phyloP scores from a whole-genome alignment of 257 asterid species.

The Solanum megistacrolobum region DNA sequence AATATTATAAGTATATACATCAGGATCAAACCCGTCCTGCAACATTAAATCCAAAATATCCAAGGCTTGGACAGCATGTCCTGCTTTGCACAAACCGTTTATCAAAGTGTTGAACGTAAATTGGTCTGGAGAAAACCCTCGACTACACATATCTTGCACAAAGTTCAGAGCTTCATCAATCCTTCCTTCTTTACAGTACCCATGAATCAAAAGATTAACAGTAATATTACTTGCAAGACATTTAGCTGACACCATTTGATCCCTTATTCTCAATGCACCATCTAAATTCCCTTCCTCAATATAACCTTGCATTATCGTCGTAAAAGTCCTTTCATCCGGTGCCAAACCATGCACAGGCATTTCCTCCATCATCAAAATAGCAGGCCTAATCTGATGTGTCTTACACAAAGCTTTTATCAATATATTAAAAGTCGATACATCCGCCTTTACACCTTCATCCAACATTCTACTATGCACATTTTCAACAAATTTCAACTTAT shows the following conservation, averaged over 20 bases:
- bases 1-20: constrained; percentile 58
- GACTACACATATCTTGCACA: constrained; percentile 49
- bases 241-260: constrained; percentile 59
- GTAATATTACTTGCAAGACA: constrained; percentile 56
- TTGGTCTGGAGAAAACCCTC: constrained; percentile 66
- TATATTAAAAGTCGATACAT: constrained; percentile 76
- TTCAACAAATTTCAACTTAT: constrained; percentile 67
- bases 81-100: constrained; percentile 69
- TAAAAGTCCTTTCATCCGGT: constrained; percentile 84
- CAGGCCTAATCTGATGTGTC: constrained; percentile 89
- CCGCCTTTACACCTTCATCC: constrained; percentile 38
- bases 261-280: constrained; percentile 75
- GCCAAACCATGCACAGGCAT: constrained; percentile 53
- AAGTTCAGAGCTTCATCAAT: constrained; percentile 65
- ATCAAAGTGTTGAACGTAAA: constrained; percentile 75
- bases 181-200: constrained; percentile 69
- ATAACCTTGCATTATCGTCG: constrained; percentile 85
- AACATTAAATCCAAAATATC: constrained; percentile 83
- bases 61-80: constrained; percentile 63
- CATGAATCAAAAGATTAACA: constrained; percentile 61
- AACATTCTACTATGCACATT: constrained; percentile 66
- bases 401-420: constrained; percentile 83
- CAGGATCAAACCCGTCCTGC: constrained; percentile 76
- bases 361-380: constrained; percentile 89
- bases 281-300: constrained; percentile 71